A percentile compares a stretch with the other conserved stretches of the same genome.
phyloP scores from a whole-genome alignment of 306 rosid genomes.

The Crataegus laevigata region DNA sequence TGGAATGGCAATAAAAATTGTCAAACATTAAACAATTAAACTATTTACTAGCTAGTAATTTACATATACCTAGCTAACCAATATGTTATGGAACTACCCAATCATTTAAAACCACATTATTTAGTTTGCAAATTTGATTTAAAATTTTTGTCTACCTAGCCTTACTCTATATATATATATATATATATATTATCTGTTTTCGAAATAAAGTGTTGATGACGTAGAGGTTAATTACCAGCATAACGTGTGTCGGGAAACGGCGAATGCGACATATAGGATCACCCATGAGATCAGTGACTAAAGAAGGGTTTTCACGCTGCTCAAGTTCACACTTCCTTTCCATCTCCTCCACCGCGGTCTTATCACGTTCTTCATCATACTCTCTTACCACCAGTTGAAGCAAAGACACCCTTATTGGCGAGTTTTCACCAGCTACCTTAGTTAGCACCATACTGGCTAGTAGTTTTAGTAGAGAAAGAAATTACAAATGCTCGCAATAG shows the following conservation, averaged over 20 bases:
- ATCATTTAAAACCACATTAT: too few species aligned
- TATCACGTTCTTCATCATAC: slow-evolving; percentile 62
- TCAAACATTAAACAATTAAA: background rate
- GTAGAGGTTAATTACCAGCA: slow-evolving; percentile 50
- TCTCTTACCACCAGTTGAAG: slow-evolving; percentile 38
- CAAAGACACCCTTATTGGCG: slow-evolving; percentile 13
- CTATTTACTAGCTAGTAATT: too few species aligned
- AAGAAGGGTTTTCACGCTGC: slow-evolving; percentile 58
- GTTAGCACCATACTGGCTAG: slow-evolving; percentile 35
- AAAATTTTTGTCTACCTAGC: too few species aligned
- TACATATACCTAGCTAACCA: too few species aligned
- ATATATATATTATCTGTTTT: too few species aligned
- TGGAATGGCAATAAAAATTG: too few species aligned
- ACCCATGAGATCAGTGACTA: slow-evolving; percentile 80
- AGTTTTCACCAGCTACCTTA: slow-evolving; percentile 47
- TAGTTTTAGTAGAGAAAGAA: background rate
- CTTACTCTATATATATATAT: too few species aligned
- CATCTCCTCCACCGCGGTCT: slow-evolving; percentile 59
- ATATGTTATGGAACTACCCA: too few species aligned
- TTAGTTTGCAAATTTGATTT: too few species aligned
- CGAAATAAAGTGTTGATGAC: background rate
- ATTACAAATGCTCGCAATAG: background rate
- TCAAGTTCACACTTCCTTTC: slow-evolving; percentile 74
- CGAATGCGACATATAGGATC: slow-evolving; percentile 86
- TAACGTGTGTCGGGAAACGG: slow-evolving; percentile 59